Evolutionary conservation across 1,284 basidiomycete species (phyloP), one percentile per base, ranked within the genome.

Genomic region (Sporisorium exsertum): DNA sequence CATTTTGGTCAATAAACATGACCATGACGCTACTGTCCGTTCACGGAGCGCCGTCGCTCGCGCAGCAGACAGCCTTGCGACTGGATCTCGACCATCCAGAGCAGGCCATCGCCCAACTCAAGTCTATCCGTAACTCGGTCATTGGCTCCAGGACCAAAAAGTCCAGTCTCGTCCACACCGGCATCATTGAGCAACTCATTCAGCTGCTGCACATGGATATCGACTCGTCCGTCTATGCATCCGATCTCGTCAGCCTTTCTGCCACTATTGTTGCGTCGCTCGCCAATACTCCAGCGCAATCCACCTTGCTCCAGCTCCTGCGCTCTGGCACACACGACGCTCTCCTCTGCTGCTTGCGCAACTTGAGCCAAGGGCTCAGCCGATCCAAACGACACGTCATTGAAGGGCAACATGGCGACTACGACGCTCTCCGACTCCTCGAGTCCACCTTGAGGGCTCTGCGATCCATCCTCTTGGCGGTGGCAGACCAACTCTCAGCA

Each of bases 401-500:
- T 16, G 67, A 69, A 0, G 33, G 46, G 40, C 40, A 26, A n/a
- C 20, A 29, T 1, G 37, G 35, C 33, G 49, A 43, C 13, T 59
- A 62, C 12, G 61, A 62, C 9, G 59, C 63, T 20, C 65, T 72
- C 13, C 56, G 40, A 43, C 54, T 77, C 2, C 69, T 83, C 40
- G 77, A 81, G 40, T 77, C 78, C 13, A 32, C 67, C 0, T 50
- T 84, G 5, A 58, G 82, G 8, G 78, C 81, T 7, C 65, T 82
- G 15, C 72, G 81, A 10, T 73, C 79, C 35, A 64, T 84, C 16
- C 45, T 83, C 7, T 60, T 79, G 40, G 73, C 82, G 2, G 58
- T 84, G n/a, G 71, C 81, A 0, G 74, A 80, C 33, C 78, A 83
- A 40, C 64, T 84, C 20, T 68, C 78, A 3, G 66, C 79, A 22